phyloP scores from a whole-genome alignment of 202 grass and related monocot genomes.

The Sporobolus alterniflorus region DNA sequence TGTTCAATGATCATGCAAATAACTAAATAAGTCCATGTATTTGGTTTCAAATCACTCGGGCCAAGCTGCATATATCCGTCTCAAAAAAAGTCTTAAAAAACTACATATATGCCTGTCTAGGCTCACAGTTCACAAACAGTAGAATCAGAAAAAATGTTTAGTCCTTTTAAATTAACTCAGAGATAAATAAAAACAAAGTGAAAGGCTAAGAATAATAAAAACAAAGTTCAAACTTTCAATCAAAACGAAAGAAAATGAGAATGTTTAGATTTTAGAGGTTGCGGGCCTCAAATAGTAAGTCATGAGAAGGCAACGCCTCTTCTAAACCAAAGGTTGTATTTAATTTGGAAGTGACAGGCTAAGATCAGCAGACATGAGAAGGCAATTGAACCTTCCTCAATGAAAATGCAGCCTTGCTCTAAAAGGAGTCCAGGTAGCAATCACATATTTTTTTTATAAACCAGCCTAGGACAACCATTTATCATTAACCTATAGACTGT shows the following conservation, averaged over 20 bases:
- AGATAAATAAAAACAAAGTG: too few relatives aligned
- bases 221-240: too few relatives aligned
- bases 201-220: too few relatives aligned
- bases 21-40: slow-evolving; percentile 5
- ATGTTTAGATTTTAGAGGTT: neutral
- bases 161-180: too few relatives aligned
- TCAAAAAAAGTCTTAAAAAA: too few relatives aligned
- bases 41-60: slow-evolving; percentile 38
- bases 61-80: slow-evolving; percentile 48
- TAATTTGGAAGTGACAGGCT: slow-evolving; percentile 32
- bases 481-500: neutral
- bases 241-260: too few relatives aligned
- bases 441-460: slow-evolving; percentile 53
- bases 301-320: slow-evolving; percentile 26
- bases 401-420: slow-evolving; percentile 64
- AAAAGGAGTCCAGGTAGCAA: slow-evolving; percentile 54
- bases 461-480: slow-evolving; percentile 27
- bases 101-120: too few relatives aligned
- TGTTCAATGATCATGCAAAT: neutral
- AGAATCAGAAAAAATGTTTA: neutral
- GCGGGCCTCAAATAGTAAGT: neutral
- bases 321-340: slow-evolving; percentile 62
- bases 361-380: slow-evolving; percentile 5
- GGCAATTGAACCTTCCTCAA: slow-evolving; percentile 59
- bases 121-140: slow-evolving; percentile 38